Evolutionary conservation across 2,329 filamentous ascomycete genomes (phyloP).

Genomic region (Lizonia empirigonia): DNA sequence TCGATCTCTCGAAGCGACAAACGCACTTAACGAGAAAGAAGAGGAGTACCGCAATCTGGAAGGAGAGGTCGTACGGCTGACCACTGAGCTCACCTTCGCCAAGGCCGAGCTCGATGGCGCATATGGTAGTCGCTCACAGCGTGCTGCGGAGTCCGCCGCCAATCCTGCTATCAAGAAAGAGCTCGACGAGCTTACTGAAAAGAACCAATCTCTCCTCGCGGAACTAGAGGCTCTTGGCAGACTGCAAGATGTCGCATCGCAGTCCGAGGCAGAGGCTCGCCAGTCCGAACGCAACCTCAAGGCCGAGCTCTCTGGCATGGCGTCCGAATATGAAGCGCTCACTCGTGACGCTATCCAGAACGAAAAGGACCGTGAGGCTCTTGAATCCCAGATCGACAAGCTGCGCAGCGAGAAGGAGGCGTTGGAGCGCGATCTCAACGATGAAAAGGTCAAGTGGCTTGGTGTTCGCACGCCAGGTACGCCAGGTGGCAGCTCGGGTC

Average conservation of each 20-base stretch:
- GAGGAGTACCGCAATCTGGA: conserved; percentile 56
- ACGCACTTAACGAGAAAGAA: conserved; percentile 41
- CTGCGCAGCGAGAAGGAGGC: conserved; percentile 67
- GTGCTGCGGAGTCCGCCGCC: conserved; percentile 68
- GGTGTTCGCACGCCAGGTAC: conserved; percentile 62
- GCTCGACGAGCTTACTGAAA: conserved; percentile 60
- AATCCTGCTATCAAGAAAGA: conserved; percentile 64
- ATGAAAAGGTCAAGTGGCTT: conserved; percentile 70
- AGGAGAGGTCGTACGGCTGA: conserved; percentile 67
- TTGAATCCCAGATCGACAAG: conserved; percentile 68
- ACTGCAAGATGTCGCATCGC: conserved; percentile 43
- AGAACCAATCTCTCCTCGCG: conserved; percentile 50
- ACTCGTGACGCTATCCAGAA: conserved; percentile 72
- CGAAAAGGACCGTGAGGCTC: conserved; percentile 70
- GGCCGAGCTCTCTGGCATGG: conserved; percentile 69
- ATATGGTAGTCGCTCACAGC: conserved; percentile 77
- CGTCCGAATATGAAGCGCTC: conserved; percentile 72
- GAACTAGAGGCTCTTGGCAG: conserved; percentile 53
- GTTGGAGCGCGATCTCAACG: conserved; percentile 67
- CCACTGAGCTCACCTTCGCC: conserved; percentile 85
- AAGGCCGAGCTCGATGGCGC: conserved; percentile 91
- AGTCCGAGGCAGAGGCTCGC: conserved; percentile 43
- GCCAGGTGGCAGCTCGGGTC: conserved; percentile 27
- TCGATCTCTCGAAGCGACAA: conserved; percentile 36
- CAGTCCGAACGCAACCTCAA: conserved; percentile 59